phyloP scores from a whole-genome alignment of 1,284 basidiomycete species.

The Microbotryum saponariae region DNA sequence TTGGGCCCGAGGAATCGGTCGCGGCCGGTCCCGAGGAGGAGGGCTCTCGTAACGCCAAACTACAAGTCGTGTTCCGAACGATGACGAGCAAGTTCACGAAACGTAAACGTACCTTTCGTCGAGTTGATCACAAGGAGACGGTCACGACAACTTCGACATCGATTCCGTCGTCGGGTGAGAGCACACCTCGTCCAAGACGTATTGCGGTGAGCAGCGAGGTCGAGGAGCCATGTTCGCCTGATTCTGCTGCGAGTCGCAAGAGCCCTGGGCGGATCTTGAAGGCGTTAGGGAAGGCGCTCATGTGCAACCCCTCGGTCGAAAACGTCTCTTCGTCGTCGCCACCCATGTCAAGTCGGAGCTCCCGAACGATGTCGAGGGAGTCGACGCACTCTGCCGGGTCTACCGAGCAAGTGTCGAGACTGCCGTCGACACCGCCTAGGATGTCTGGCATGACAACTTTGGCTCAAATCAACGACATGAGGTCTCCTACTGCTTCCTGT shows the following conservation, averaged over 20 bases:
- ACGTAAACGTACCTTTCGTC: slow-evolving; percentile 41
- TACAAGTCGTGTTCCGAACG: slow-evolving; percentile 44
- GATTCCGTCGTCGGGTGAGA: neutral
- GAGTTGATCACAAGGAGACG: slow-evolving; percentile 10
- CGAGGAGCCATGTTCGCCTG: no score
- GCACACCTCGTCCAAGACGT: no score
- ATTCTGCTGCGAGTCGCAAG: no score
- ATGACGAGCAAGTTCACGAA: slow-evolving; percentile 46
- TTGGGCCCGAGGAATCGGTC: slow-evolving; percentile 1
- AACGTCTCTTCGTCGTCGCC: slow-evolving; percentile 1
- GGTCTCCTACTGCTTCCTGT: no score
- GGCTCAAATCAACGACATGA: no score
- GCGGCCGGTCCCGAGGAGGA: no score
- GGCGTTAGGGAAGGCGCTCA: slow-evolving; percentile 5
- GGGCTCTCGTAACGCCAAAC: neutral
- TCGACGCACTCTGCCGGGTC: no score
- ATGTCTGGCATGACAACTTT: no score
- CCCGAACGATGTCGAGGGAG: no score
- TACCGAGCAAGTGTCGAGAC: no score
- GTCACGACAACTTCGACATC: neutral
- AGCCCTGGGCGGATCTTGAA: neutral
- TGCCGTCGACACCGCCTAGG: no score
- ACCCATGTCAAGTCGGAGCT: neutral
- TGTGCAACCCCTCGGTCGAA: neutral
- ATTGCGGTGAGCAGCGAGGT: no score